These are phyloP conservation scores for Wallacemonas sp. DNA, from an alignment of 208 protist species.

Conservation along the genomic window DNA sequence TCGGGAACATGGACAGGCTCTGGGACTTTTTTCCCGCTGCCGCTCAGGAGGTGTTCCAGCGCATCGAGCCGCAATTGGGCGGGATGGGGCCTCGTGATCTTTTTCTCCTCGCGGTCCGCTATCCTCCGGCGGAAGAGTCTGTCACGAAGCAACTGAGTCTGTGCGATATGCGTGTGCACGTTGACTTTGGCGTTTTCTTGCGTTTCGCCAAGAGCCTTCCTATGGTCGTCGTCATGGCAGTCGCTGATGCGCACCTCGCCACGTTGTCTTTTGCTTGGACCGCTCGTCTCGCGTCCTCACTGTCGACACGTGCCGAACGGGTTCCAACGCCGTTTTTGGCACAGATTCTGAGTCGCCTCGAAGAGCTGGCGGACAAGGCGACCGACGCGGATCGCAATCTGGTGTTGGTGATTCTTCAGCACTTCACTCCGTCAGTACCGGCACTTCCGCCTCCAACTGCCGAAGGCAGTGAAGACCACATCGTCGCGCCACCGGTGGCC, in stretches of 20 bases:
- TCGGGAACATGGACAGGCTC: constrained; percentile 46
- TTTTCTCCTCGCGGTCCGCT: constrained; percentile 50
- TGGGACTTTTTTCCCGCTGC: constrained; percentile 33
- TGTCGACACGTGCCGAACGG: constrained; percentile 43
- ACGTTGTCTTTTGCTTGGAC: constrained; percentile 58
- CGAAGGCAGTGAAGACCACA: too few species aligned
- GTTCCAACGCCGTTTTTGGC: constrained; percentile 45
- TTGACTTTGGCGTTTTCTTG: constrained; percentile 69
- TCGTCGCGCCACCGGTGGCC: too few species aligned
- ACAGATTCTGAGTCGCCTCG: constrained; percentile 39
- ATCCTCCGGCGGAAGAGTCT: constrained; percentile 28
- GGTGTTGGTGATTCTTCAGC: constrained; percentile 67
- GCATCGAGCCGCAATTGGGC: constrained; percentile 25
- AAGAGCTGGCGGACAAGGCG: constrained; percentile 24
- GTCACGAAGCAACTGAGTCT: constrained; percentile 39
- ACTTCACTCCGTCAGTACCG: constrained; percentile 32
- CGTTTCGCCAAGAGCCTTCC: constrained; percentile 49
- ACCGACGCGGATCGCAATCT: constrained; percentile 71
- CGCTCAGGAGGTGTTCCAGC: constrained; percentile 28
- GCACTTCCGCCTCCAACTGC: too few species aligned
- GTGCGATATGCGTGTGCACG: constrained; percentile 39
- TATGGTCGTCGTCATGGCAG: constrained; percentile 45
- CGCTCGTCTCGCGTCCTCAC: constrained; percentile 59
- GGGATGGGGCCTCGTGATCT: constrained; percentile 56
- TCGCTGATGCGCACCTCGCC: constrained; percentile 53